Evolutionary conservation across 2,329 filamentous ascomycete genomes (phyloP).

Genomic region (Fusarium globosum): DNA sequence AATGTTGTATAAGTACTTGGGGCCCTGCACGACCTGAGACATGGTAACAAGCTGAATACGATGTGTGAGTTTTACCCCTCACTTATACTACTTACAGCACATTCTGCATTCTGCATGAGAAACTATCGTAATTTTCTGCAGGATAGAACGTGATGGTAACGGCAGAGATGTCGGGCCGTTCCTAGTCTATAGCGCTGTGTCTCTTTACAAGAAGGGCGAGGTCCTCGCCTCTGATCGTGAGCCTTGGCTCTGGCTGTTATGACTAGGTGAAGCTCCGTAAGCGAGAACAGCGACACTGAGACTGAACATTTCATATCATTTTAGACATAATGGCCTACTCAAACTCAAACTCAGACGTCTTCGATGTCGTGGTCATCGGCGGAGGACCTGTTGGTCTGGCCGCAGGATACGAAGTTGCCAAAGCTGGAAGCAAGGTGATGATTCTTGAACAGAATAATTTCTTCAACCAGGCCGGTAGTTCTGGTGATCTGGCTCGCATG

Average conservation of each 20-base stretch:
- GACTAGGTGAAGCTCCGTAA: accelerated
- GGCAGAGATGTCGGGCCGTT: neutral
- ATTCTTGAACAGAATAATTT: slow-evolving; percentile 31
- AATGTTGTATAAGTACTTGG: neutral
- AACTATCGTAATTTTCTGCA: neutral
- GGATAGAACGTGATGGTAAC: neutral
- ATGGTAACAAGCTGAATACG: neutral
- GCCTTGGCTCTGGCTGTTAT: accelerated
- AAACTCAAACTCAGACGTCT: neutral
- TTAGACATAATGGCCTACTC: neutral
- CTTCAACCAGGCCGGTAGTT: slow-evolving; percentile 28
- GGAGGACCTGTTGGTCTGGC: slow-evolving; percentile 25
- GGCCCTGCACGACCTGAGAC: neutral
- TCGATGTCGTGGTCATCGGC: slow-evolving; percentile 20
- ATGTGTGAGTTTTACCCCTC: neutral
- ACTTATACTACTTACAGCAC: neutral
- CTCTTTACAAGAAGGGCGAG: neutral
- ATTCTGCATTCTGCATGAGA: neutral
- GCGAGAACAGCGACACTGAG: neutral
- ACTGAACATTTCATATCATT: too few species aligned
- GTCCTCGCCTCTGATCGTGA: accelerated
- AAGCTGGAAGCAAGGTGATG: slow-evolving; percentile 16
- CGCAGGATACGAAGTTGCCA: slow-evolving; percentile 31
- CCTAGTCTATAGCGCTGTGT: neutral
- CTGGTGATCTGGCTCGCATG: slow-evolving; percentile 24